phyloP scores from a whole-genome alignment of 352 stramenopile species.

The Globisporangium okanoganense region DNA sequence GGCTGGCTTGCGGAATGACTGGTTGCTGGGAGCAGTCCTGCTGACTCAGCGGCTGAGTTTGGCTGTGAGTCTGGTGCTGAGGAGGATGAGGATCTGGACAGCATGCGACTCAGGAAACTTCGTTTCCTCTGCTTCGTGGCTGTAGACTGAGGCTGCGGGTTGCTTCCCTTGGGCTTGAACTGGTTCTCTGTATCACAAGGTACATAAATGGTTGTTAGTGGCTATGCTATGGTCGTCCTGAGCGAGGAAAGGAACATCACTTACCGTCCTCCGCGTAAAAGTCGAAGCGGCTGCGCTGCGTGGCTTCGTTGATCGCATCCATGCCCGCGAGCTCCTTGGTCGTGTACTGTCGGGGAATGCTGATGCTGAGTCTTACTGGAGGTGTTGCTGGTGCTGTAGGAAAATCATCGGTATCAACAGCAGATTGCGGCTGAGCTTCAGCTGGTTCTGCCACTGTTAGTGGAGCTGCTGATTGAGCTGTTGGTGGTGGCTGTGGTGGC shows the following conservation, averaged over 20 bases:
- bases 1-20: conserved; percentile 13
- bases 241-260: too few relatives aligned
- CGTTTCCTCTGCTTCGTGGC: not conserved
- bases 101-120: conserved; percentile 15
- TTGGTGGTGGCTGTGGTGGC: not conserved
- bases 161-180: conserved; percentile 7
- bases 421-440: too few relatives aligned
- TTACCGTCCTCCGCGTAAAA: conserved; percentile 24
- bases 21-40: not conserved
- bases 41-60: not conserved
- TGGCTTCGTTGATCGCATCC: conserved; percentile 24
- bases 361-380: not conserved
- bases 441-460: not conserved
- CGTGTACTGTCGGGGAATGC: conserved; percentile 4
- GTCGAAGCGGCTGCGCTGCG: conserved; percentile 25
- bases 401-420: not conserved
- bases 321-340: conserved; percentile 21
- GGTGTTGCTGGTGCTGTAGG: not conserved
- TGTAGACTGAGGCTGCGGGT: not conserved
- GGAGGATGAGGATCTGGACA: not conserved
- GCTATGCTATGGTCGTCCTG: not conserved
- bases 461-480: not conserved
- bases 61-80: not conserved
- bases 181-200: conserved; percentile 7
- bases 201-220: not conserved